Conservation (phyloP, 2,329 filamentous ascomycete genomes). For the Colletotrichum shisoi region DNA sequence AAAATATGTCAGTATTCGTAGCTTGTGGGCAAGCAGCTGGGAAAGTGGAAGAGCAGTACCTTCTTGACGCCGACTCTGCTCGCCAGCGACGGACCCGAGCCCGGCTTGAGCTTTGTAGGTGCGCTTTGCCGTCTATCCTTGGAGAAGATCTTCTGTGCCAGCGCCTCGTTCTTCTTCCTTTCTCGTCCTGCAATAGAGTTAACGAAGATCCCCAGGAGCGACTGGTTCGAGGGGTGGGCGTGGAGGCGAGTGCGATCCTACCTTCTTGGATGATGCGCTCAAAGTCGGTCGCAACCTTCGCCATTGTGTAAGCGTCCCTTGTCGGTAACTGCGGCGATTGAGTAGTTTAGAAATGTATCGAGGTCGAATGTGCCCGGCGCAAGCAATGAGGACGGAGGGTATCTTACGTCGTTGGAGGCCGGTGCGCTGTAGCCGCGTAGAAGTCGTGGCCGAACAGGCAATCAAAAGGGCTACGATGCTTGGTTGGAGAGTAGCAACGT, state of each 20-base stretch:
- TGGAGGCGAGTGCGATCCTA: constrained; percentile 43
- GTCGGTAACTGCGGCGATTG: neutral
- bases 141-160: constrained; percentile 77
- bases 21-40: constrained; percentile 8
- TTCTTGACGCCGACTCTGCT: constrained; percentile 78
- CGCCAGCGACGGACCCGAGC: constrained; percentile 66
- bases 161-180: constrained; percentile 73
- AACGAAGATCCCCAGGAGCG: constrained; percentile 22
- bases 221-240: neutral
- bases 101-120: constrained; percentile 57
- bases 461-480: neutral
- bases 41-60: constrained; percentile 53
- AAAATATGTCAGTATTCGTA: constrained; percentile 39
- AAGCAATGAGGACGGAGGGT: neutral
- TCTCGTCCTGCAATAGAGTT: constrained; percentile 61
- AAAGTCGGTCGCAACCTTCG: constrained; percentile 58
- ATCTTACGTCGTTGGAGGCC: neutral
- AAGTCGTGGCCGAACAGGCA: neutral
- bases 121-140: constrained; percentile 67
- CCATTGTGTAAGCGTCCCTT: constrained; percentile 47
- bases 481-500: neutral
- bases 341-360: neutral
- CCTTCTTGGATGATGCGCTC: constrained; percentile 65
- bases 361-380: neutral
- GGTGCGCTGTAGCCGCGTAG: neutral